These are phyloP conservation scores for Aspergillus olivimuriae DNA, from an alignment of 495 filamentous ascomycete species.

Conservation along the genomic window DNA sequence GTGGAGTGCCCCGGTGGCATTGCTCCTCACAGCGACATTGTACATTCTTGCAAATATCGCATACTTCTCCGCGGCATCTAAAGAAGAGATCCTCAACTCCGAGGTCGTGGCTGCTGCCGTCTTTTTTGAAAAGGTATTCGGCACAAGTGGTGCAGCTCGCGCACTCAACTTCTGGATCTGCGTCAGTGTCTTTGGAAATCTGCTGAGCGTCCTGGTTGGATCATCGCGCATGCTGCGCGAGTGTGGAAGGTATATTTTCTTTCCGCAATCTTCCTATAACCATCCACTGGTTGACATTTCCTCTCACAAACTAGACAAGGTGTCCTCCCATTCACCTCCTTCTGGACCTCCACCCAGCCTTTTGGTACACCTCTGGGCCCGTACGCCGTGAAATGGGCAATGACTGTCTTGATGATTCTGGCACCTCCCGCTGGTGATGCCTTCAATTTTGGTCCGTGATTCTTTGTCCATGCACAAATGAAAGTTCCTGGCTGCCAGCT, in stretches of 20 bases:
- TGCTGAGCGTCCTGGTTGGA: slow-evolving; percentile 53
- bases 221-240: slow-evolving; percentile 54
- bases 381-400: slow-evolving; percentile 50
- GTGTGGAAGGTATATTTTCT: slow-evolving; percentile 37
- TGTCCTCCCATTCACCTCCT: slow-evolving; percentile 53
- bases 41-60: slow-evolving; percentile 59
- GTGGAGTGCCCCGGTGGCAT: slow-evolving; percentile 43
- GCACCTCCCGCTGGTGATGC: slow-evolving; percentile 63
- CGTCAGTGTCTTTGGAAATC: slow-evolving; percentile 58
- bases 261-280: background rate
- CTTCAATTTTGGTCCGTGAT: slow-evolving; percentile 51
- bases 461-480: no score
- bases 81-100: slow-evolving; percentile 44
- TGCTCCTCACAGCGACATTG: slow-evolving; percentile 44
- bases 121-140: slow-evolving; percentile 58
- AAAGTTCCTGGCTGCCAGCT: no score
- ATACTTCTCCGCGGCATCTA: slow-evolving; percentile 53
- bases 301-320: slow-evolving; percentile 45
- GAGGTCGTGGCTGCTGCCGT: slow-evolving; percentile 50
- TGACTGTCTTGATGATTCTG: slow-evolving; percentile 59
- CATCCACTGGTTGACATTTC: background rate
- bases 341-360: slow-evolving; percentile 59
- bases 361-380: slow-evolving; percentile 58
- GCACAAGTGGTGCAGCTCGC: slow-evolving; percentile 38
- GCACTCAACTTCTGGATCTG: slow-evolving; percentile 57